A percentile compares a stretch with the other conserved stretches of the same genome.
phyloP scores from a whole-genome alignment of 2,329 filamentous ascomycete species.

The Byssothecium circinans region DNA sequence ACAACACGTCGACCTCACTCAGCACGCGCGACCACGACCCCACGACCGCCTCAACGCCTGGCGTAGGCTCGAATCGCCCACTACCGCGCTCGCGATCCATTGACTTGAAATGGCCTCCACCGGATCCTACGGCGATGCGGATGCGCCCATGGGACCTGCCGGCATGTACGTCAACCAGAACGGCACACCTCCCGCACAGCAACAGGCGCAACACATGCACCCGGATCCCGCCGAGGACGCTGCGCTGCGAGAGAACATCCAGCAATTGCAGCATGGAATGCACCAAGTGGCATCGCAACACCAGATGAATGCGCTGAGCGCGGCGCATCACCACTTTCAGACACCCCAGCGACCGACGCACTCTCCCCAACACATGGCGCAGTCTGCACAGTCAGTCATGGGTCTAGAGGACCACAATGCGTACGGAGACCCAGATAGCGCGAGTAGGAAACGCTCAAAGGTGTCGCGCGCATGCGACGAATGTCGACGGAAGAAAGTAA shows the following conservation, averaged over 20 bases:
- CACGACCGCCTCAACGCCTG: constrained; percentile 9
- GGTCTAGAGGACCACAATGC: constrained; percentile 38
- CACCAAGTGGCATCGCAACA: constrained; percentile 27
- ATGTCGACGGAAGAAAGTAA: constrained; percentile 47
- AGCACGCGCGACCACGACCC: constrained; percentile 17
- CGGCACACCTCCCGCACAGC: constrained; percentile 36
- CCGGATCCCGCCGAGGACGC: constrained; percentile 35
- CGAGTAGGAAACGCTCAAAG: constrained; percentile 43
- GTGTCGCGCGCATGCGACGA: constrained; percentile 48
- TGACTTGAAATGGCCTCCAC: constrained; percentile 29
- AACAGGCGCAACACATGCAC: constrained; percentile 31
- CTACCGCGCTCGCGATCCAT: constrained; percentile 18
- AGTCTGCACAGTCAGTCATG: constrained; percentile 44
- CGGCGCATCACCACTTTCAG: constrained; percentile 40
- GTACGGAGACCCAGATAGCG: constrained; percentile 39
- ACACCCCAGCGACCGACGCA: constrained; percentile 38
- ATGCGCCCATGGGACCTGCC: constrained; percentile 35
- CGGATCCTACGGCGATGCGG: constrained; percentile 35
- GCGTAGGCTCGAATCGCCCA: constrained; percentile 11
- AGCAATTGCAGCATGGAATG: constrained; percentile 34
- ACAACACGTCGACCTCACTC: constrained; percentile 29
- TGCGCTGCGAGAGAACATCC: constrained; percentile 36
- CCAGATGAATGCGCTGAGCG: constrained; percentile 29
- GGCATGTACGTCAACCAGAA: constrained; percentile 42
- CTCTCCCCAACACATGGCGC: constrained; percentile 45